Percentiles rank a stretch among this genome's conserved stretches.
Evolutionary conservation across 2,329 filamentous ascomycete genomes (phyloP).

Genomic region (Elsinoe ampelina): DNA sequence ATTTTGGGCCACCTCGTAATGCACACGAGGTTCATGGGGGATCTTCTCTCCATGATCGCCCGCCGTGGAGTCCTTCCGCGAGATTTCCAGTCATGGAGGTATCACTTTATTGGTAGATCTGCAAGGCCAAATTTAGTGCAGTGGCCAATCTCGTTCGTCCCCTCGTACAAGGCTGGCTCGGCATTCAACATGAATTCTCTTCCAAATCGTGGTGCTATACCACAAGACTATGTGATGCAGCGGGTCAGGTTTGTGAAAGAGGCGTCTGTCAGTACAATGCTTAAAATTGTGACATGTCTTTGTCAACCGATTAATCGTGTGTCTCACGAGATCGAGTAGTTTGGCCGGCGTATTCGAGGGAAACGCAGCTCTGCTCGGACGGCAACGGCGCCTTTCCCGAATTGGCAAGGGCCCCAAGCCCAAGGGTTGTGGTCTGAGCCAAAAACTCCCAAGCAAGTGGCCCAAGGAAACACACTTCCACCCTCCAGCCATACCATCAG

Average conservation of each 20-base stretch:
- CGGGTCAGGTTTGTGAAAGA: background rate
- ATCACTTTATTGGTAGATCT: constrained; percentile 11
- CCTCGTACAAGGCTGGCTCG: background rate
- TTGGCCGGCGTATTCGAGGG: background rate
- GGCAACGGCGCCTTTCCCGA: background rate
- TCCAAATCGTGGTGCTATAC: background rate
- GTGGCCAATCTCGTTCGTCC: background rate
- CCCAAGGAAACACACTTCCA: constrained; percentile 8
- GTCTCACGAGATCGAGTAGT: background rate
- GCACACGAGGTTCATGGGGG: background rate
- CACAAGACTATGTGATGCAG: background rate
- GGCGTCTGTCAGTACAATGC: background rate
- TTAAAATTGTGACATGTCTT: background rate
- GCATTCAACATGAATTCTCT: background rate
- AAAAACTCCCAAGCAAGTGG: background rate
- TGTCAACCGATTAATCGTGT: background rate
- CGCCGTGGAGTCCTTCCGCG: background rate
- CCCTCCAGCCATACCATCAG: background rate
- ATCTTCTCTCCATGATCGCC: too few relatives aligned
- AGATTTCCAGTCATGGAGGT: constrained; percentile 9
- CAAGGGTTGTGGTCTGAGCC: background rate
- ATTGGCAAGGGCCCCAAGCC: background rate
- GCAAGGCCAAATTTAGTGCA: constrained; percentile 10
- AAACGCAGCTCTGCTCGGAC: background rate
- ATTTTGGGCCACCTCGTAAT: background rate